Evolutionary conservation across 768 basidiomycete genomes (phyloP), one percentile per base, ranked within the genome.

Genomic region (Fomitopsis serialis): DNA sequence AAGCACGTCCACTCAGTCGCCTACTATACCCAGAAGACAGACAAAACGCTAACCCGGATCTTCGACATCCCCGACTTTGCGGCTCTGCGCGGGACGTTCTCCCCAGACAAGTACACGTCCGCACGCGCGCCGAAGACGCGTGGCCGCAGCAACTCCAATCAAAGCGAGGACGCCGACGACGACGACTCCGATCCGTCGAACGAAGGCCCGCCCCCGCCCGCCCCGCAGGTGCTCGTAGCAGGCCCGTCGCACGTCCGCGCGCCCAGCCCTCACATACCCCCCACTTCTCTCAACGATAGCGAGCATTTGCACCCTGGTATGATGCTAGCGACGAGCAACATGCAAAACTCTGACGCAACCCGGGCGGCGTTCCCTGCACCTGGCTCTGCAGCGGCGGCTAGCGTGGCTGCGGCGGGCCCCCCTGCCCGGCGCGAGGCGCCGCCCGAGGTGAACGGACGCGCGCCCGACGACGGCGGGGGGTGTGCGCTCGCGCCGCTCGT

Each of bases 401-500:
- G 32, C 27, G 3, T 6, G 36, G 21, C 54, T 34, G 46, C 49
- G 45, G 42, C 56, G 43, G 52, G 58, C n/a, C 52, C 52, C 36
- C 53, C 54, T 2, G 55, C 60, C 45, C 48, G 61, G 44, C 23
- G 54, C 50, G 51, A 56, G 43, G 51, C 54, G 55, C 59, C 61
- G 54, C 52, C 54, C 19, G 37, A 22, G 34, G 47, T 35, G 44
- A 57, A n/a, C 3, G 55, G 63, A 52, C 34, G 59, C 45, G 29
- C 35, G 27, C 36, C 58, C 40, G 57, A 52, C 45, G 44, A 45
- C 44, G 37, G 37, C 37, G 37, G 37, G 8, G 37, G 6, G 22
- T 48, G 58, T 42, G 63, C 50, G 10, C 78, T 87, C 25, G 84
- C 85, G 2, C 87, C 87, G 21, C 68, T 89, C 15, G 73, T 79